Evolutionary conservation across 495 filamentous ascomycete species (phyloP), one percentile per base, ranked within the genome.

Genomic region (Lophiotrema nucula): DNA sequence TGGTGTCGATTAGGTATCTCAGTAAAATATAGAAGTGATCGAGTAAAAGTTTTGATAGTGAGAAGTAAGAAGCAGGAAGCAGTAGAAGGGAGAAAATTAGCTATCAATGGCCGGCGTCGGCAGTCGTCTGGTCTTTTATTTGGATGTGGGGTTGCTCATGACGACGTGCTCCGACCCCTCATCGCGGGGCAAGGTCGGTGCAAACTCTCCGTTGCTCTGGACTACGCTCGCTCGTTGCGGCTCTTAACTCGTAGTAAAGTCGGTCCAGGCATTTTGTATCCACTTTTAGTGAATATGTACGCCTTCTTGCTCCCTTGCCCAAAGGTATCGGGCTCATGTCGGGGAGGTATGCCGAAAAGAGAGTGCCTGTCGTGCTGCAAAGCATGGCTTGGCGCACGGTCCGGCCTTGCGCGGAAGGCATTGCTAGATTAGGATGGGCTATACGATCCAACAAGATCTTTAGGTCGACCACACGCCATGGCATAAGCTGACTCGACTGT

Each of bases 71-170:
- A 19, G 15, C 13, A 53, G 38, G 5, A 15, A 44, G 39, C n/a
- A n/a, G n/a, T n/a, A n/a, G n/a, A n/a, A n/a, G n/a, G n/a, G n/a
- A n/a, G n/a, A n/a, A n/a, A n/a, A n/a, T n/a, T n/a, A n/a, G n/a
- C n/a, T n/a, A n/a, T n/a, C n/a, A n/a, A n/a, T n/a, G n/a, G n/a
- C n/a, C n/a, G n/a, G n/a, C n/a, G n/a, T n/a, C n/a, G n/a, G n/a
- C n/a, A n/a, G n/a, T n/a, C 23, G 10, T 24, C 6, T 37, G 22
- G 33, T 26, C 44, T 45, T 57, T 49, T 49, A 38, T 39, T 46
- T 16, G 23, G 35, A 57, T 57, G 53, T 57, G 53, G 53, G 53
- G 53, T 57, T 35, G 24, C 19, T 10, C 25, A 38, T 42, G 43
- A 57, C 43, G 53, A 24, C 44, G 31, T 15, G 15, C 44, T 37